These are phyloP conservation scores for Silene coronaria DNA, from an alignment of 179 eudicot genomes.

Conservation along the genomic window DNA sequence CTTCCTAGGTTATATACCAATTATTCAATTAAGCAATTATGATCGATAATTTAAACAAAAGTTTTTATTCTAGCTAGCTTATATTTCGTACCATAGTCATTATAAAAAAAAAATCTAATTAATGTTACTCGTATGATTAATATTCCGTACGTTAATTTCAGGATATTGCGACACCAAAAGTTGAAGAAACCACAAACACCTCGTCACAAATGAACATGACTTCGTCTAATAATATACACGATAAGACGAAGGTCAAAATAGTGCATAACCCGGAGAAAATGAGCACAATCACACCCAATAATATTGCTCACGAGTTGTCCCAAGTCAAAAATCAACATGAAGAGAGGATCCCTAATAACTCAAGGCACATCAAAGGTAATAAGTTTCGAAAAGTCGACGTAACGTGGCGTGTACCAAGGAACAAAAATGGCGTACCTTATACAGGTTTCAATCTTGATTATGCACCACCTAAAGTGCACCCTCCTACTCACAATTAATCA, in stretches of 20 bases:
- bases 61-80: no score
- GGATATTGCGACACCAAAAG: background rate
- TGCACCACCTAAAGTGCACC: slow-evolving; percentile 37
- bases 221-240: background rate
- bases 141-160: background rate
- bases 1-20: no score
- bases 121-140: no score
- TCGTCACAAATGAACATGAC: background rate
- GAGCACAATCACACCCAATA: background rate
- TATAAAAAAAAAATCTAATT: no score
- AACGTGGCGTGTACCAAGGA: slow-evolving; percentile 27
- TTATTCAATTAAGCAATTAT: no score
- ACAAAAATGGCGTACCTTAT: slow-evolving; percentile 13
- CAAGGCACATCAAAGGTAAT: background rate
- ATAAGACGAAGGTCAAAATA: background rate
- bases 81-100: no score
- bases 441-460: slow-evolving; percentile 31
- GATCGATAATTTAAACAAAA: no score
- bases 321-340: background rate
- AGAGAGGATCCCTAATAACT: background rate
- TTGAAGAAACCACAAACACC: background rate
- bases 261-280: background rate
- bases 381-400: slow-evolving; percentile 10
- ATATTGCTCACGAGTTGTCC: background rate
- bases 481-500: slow-evolving; percentile 33